Conservation (phyloP, 371 early-diverging fungal genomes). For the Smittium culicis region DNA sequence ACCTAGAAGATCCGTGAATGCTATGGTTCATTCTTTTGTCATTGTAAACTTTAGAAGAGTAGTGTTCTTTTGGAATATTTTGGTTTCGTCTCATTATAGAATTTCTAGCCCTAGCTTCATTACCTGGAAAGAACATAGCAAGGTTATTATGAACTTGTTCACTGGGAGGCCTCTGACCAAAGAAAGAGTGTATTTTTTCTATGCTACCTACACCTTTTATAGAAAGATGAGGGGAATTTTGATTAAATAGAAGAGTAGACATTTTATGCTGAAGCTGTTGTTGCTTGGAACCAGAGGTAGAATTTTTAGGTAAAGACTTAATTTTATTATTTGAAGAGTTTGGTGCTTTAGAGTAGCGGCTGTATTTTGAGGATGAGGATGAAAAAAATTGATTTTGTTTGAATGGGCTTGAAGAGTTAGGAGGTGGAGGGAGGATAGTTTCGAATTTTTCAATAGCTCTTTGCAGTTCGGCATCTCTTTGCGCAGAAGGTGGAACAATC, state of each 20-base stretch:
- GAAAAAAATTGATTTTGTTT: too few species aligned
- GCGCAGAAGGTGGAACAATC: conserved; percentile 24
- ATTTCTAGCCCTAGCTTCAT: conserved; percentile 30
- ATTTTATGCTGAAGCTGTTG: too few species aligned
- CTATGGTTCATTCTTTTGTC: too few species aligned
- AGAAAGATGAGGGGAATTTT: conserved; percentile 1
- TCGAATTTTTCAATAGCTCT: conserved; percentile 29
- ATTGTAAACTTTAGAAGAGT: background rate
- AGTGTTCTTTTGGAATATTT: background rate
- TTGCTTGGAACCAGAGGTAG: too few species aligned
- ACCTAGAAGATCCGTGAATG: too few species aligned
- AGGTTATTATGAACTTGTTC: conserved; percentile 77
- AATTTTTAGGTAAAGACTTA: too few species aligned
- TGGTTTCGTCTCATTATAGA: conserved; percentile 28
- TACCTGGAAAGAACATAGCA: conserved; percentile 71
- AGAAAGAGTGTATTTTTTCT: conserved; percentile 43
- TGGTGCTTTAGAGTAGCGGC: too few species aligned
- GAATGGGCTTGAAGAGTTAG: too few species aligned
- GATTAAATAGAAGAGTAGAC: background rate
- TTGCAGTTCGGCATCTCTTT: conserved; percentile 16
- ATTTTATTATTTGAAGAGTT: too few species aligned
- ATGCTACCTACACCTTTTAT: background rate
- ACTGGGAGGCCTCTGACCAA: conserved; percentile 87
- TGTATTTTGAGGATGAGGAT: too few species aligned
- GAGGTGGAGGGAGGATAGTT: conserved; percentile 18